Conservation (phyloP, 768 basidiomycete species). For the Tylopilus subfusipes region DNA sequence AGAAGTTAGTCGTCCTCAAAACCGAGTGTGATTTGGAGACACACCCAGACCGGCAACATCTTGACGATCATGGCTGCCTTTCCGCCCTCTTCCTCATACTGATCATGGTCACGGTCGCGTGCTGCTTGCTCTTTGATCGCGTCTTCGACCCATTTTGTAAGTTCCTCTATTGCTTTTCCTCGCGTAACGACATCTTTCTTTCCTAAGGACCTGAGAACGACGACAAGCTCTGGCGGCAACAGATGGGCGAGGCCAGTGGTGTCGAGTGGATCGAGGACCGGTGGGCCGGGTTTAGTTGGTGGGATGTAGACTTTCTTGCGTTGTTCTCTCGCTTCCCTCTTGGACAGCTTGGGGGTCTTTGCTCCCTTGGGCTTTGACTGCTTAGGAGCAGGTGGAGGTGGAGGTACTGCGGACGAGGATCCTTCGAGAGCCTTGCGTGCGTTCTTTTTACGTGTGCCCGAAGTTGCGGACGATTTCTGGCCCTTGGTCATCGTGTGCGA, state of each 20-base stretch:
- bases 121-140: constrained; percentile 43
- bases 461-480: constrained; percentile 74
- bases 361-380: constrained; percentile 49
- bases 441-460: constrained; percentile 91
- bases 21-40: constrained; percentile 25
- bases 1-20: constrained; percentile 2
- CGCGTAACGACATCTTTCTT: constrained; percentile 92
- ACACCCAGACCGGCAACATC: constrained; percentile 89
- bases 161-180: constrained; percentile 79
- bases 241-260: constrained; percentile 70
- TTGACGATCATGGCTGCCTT: constrained; percentile 39
- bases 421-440: constrained; percentile 56
- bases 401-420: constrained; percentile 17
- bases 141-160: constrained; percentile 64
- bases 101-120: constrained; percentile 21
- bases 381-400: constrained; percentile 37
- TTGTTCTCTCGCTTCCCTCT: constrained; percentile 58
- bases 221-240: constrained; percentile 77
- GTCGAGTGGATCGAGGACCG: constrained; percentile 83
- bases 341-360: constrained; percentile 43
- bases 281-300: constrained; percentile 73
- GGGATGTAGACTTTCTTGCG: constrained; percentile 84
- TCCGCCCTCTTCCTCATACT: constrained; percentile 8
- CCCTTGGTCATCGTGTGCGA: constrained; percentile 39
- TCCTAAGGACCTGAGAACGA: constrained; percentile 73